Evolutionary conservation across 352 stramenopile species (phyloP), one percentile per base, ranked within the genome.

Genomic region (Phytophthora constricta): DNA sequence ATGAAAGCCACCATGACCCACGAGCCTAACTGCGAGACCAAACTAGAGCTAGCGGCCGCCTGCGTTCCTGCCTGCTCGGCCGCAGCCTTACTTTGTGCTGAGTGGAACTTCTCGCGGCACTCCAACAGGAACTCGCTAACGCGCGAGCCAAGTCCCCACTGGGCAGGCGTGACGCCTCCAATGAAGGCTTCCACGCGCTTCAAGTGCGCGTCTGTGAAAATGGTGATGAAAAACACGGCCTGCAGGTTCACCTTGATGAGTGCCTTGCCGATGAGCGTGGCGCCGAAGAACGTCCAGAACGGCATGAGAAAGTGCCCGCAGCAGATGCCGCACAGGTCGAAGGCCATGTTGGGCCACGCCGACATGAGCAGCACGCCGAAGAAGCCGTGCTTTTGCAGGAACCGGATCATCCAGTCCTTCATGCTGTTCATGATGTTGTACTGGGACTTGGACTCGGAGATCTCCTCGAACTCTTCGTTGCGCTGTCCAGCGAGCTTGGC

Each of bases 281-380:
- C 95, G 22, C 88, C 86, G 67, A 98, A 98, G 70, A 98, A 98
- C 9, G 93, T 98, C 90, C 88, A 98, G 68, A 98, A 98, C 23
- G 93, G 90, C 86, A 98, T 97, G 55, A 97, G 77, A 61, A 98
- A 97, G 71, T 98, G 91, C 52, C 95, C 95, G 62, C 95, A 98
- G 76, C 90, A 98, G 62, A 98, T 97, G 48, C 95, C 95, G 66
- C 91, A 97, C 1, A 98, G 80, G 61, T 98, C 95, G 67, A 98
- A 98, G 31, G 93, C 91, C 65, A 97, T 91, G 72, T 98, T 98
- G 20, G 95, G 95, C 81, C 90, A 97, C n/a, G 95, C 91, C 27
- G 88, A 95, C 89, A 98, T 97, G 56, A 98, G 77, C 64, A 98
- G 79, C 48, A 98, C 90, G 17, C 92, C 94, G 74, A 88, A 96